Evolutionary conservation across 495 filamentous ascomycete species (phyloP).

Genomic region (Aspergillus funiculosus): DNA sequence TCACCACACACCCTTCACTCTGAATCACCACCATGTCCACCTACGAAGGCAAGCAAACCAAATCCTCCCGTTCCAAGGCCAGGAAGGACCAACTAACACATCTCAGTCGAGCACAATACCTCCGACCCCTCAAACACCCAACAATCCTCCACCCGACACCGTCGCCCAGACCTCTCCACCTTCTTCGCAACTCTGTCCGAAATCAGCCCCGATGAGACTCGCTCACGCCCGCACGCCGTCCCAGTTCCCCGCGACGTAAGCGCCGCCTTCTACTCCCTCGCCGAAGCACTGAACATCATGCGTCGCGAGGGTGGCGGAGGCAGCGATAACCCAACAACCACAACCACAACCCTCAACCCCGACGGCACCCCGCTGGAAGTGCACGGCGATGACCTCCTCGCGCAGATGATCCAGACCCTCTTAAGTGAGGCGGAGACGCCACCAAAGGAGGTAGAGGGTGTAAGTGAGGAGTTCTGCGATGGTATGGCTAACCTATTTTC

Average conservation of each 20-base stretch:
- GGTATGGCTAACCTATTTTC: constrained; percentile 30
- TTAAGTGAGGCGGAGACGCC: constrained; percentile 59
- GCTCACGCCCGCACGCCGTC: constrained; percentile 51
- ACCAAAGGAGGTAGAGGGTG: constrained; percentile 64
- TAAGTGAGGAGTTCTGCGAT: constrained; percentile 75
- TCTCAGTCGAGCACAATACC: constrained; percentile 77
- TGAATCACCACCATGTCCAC: constrained; percentile 42
- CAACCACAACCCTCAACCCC: constrained; percentile 11
- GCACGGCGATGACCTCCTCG: constrained; percentile 45
- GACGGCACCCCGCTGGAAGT: constrained; percentile 7
- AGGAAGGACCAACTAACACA: constrained; percentile 2
- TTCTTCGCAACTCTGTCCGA: constrained; percentile 76
- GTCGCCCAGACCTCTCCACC: constrained; percentile 77
- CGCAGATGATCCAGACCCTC: constrained; percentile 56
- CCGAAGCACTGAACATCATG: constrained; percentile 53
- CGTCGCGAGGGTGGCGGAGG: constrained; percentile 30
- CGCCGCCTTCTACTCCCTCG: constrained; percentile 54
- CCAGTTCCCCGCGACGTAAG: constrained; percentile 69
- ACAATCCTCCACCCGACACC: constrained; percentile 27
- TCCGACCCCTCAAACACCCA: constrained; percentile 32
- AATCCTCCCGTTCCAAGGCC: background rate
- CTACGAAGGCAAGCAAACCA: constrained; percentile 45
- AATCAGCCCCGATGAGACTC: constrained; percentile 46
- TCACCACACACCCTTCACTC: constrained; percentile 3
- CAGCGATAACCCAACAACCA: constrained; percentile 14